A percentile compares a stretch with the other conserved stretches of the same genome.
Evolutionary conservation across 2,329 filamentous ascomycete species (phyloP).

Genomic region (Lecanicillium sp.): DNA sequence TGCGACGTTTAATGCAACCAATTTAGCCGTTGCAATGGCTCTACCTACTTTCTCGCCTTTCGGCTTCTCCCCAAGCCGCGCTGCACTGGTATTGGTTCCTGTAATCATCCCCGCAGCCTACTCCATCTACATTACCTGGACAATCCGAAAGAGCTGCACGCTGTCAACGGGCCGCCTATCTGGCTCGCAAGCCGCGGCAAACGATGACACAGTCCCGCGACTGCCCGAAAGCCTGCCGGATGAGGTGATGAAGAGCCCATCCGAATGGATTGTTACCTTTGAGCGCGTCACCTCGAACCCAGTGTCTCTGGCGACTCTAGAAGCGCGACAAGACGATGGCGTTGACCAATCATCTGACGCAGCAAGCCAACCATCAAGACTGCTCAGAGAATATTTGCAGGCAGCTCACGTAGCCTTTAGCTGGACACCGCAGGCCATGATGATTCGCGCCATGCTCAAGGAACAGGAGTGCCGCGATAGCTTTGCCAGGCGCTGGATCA

Average conservation of each 20-base stretch:
- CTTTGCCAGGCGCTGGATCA: conserved; percentile 18
- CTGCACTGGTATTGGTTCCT: conserved; percentile 5
- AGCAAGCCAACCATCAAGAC: conserved; percentile 7
- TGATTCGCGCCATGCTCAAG: conserved; percentile 17
- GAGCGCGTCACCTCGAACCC: conserved; percentile 19
- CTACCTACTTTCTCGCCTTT: too few species aligned
- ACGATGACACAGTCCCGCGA: neutral
- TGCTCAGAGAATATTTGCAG: conserved; percentile 19
- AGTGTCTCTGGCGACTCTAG: conserved; percentile 10
- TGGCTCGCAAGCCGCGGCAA: neutral
- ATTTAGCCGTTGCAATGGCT: too few species aligned
- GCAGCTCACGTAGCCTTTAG: conserved; percentile 22
- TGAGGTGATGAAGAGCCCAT: conserved; percentile 12
- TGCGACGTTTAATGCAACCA: too few species aligned
- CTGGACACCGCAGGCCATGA: conserved; percentile 22
- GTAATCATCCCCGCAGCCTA: conserved; percentile 11
- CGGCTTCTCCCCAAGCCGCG: too few species aligned
- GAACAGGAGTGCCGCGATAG: conserved; percentile 13
- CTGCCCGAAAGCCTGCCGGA: conserved; percentile 12
- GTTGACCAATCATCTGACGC: too few species aligned
- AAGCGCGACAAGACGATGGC: too few species aligned
- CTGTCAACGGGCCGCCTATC: neutral
- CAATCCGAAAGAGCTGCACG: conserved; percentile 4
- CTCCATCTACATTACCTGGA: conserved; percentile 9
- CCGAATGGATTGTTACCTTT: conserved; percentile 18